Base-by-base conservation (phyloP, 164 flowering plant species). In the Vitis cinerea region DNA sequence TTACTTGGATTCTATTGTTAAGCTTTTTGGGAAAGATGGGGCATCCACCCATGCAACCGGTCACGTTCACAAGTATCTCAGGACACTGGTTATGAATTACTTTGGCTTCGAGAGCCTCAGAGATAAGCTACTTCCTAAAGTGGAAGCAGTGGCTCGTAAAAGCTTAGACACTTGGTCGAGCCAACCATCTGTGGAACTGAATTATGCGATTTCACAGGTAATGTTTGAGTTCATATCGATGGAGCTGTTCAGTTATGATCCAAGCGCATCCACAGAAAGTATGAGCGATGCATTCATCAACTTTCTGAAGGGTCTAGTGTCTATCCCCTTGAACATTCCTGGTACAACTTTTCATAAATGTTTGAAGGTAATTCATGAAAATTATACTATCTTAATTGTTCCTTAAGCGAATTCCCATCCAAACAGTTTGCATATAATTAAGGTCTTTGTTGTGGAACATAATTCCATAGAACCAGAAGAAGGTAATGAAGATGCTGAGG, bases 271-370 rank as follows among this genome's bases (percentile, higher is more conserved):
- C 10, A 3, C 58, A 7, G 30, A 44, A 9, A 62, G 50, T 3
- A 12, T 73, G 12, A 54, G 62, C n/a, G 75, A 73, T 3, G 6
- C 8, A 7, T 73, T 66, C 47, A 17, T 54, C 0, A 50, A 51
- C n/a, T 31, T 54, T 8, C 12, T 49, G 8, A 37, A 67, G 5
- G 71, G 67, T 15, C 61, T 67, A 11, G 53, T 73, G 63, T 53
- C 76, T 2, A 60, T 73, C 19, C 76, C 76, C 23, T 14, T 73
- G 56, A 61, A 73, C 62, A 56, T 80, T 30, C 83, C 83, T 54
- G 85, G 83, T 9, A 82, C 83, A 5, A 17, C 79, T 3, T 75
- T 54, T 63, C 29, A 67, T 50, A 59, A 55, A 49, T 67, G 76
- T 30, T 47, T 64, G 14, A 37, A 71, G 68, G 74, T 71, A 60